Evolutionary conservation across 768 basidiomycete genomes (phyloP).

Genomic region (Amanita jacksonii): DNA sequence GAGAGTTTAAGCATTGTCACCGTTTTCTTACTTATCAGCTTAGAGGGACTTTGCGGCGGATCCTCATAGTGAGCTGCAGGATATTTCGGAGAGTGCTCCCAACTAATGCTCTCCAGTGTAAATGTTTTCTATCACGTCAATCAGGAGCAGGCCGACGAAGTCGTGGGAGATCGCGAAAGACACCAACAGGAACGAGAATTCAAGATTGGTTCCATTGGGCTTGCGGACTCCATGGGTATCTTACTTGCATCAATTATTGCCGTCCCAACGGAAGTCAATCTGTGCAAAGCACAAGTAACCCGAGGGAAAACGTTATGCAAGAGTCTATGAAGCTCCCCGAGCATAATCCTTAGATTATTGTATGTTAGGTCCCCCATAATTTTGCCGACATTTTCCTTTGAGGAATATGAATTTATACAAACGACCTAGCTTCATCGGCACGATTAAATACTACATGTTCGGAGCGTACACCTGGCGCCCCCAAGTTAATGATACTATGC

Average conservation of each 20-base stretch:
- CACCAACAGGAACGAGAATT: slow-evolving; percentile 76
- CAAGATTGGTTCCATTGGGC: slow-evolving; percentile 84
- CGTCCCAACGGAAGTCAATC: slow-evolving; percentile 63
- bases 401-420: too few relatives aligned
- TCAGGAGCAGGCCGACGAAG: slow-evolving; percentile 49
- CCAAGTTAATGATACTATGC: too few relatives aligned
- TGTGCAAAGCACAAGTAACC: slow-evolving; percentile 65
- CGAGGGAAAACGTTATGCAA: slow-evolving; percentile 67
- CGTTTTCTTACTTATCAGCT: slow-evolving; percentile 69
- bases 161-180: slow-evolving; percentile 43
- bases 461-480: too few relatives aligned
- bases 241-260: slow-evolving; percentile 54
- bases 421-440: too few relatives aligned
- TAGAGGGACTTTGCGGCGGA: slow-evolving; percentile 92
- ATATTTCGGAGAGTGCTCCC: slow-evolving; percentile 10
- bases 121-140: slow-evolving; percentile 83
- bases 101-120: slow-evolving; percentile 39
- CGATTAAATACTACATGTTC: too few relatives aligned
- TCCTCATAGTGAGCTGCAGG: slow-evolving; percentile 66
- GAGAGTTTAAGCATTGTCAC: slow-evolving; percentile 41
- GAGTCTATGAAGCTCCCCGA: slow-evolving; percentile 7
- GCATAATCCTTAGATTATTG: too few relatives aligned
- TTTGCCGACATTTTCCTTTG: too few relatives aligned
- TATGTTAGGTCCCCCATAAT: too few relatives aligned
- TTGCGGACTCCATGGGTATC: slow-evolving; percentile 74